Evolutionary conservation across 2,329 filamentous ascomycete species (phyloP).

Genomic region (Fusarium sp.): DNA sequence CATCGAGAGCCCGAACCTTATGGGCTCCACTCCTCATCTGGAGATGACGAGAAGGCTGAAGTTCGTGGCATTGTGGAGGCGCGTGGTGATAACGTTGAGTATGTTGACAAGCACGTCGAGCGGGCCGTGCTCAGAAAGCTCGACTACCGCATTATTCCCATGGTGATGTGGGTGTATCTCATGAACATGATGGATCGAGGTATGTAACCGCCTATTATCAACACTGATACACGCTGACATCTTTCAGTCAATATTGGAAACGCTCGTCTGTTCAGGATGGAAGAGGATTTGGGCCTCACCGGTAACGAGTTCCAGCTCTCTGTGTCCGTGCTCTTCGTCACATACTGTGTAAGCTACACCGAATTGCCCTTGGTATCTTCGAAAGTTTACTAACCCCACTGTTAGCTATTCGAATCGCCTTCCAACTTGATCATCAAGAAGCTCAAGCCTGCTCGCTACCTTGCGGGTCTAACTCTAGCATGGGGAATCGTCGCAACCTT

Average conservation of each 20-base stretch:
- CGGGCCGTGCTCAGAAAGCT: constrained; percentile 49
- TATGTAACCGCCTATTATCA: neutral
- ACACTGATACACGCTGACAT: neutral
- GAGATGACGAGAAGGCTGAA: constrained; percentile 21
- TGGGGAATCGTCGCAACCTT: constrained; percentile 63
- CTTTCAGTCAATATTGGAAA: constrained; percentile 78
- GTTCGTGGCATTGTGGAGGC: constrained; percentile 37
- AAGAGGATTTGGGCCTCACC: constrained; percentile 70
- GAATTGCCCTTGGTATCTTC: no score
- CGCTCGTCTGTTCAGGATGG: constrained; percentile 63
- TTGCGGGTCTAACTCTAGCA: constrained; percentile 59
- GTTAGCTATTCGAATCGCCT: constrained; percentile 56
- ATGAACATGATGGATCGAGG: constrained; percentile 57
- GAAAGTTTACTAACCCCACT: no score
- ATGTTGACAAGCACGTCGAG: constrained; percentile 43
- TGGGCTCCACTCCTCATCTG: constrained; percentile 40
- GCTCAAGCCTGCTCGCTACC: constrained; percentile 64
- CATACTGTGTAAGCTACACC: constrained; percentile 58
- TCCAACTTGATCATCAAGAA: constrained; percentile 58
- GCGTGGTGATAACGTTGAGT: constrained; percentile 30
- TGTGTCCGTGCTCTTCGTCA: constrained; percentile 60
- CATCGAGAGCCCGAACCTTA: constrained; percentile 12
- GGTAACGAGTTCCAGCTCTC: constrained; percentile 71
- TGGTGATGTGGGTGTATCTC: constrained; percentile 53
- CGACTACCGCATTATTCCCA: constrained; percentile 53